Conservation (phyloP, 768 basidiomycete genomes). For the Pilatotrama ljubarskyi region DNA sequence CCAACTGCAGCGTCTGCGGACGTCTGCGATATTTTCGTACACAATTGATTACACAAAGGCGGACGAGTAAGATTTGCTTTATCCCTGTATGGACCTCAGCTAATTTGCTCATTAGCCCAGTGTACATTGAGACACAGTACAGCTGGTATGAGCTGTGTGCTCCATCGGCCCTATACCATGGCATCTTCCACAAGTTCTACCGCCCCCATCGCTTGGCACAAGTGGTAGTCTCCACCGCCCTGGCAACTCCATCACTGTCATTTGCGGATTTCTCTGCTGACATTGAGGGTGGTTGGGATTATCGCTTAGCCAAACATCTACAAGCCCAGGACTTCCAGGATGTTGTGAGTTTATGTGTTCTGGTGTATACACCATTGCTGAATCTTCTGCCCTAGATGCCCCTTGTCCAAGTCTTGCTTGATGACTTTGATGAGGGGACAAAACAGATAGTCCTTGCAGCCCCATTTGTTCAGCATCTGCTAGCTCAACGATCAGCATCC, state of each 20-base stretch:
- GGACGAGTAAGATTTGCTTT: constrained; percentile 45
- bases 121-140: constrained; percentile 63
- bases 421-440: neutral
- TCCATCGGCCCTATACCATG: constrained; percentile 48
- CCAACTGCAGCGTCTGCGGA: constrained; percentile 39
- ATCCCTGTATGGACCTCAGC: neutral
- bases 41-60: constrained; percentile 51
- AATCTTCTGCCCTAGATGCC: neutral
- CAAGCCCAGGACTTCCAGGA: neutral
- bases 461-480: neutral
- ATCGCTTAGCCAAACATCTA: neutral
- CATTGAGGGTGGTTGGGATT: constrained; percentile 8
- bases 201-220: constrained; percentile 53
- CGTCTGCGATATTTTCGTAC: constrained; percentile 48
- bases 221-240: constrained; percentile 40
- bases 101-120: constrained; percentile 41
- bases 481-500: neutral
- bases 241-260: constrained; percentile 31
- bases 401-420: neutral
- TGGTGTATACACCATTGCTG: neutral
- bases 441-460: neutral
- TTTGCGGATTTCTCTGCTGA: constrained; percentile 38
- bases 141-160: constrained; percentile 61
- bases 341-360: neutral
- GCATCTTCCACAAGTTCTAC: constrained; percentile 50